A percentile compares a stretch with the other conserved stretches of the same genome.
Conservation (phyloP, 257 asterid genomes). For the Ocimum tenuiflorum region DNA sequence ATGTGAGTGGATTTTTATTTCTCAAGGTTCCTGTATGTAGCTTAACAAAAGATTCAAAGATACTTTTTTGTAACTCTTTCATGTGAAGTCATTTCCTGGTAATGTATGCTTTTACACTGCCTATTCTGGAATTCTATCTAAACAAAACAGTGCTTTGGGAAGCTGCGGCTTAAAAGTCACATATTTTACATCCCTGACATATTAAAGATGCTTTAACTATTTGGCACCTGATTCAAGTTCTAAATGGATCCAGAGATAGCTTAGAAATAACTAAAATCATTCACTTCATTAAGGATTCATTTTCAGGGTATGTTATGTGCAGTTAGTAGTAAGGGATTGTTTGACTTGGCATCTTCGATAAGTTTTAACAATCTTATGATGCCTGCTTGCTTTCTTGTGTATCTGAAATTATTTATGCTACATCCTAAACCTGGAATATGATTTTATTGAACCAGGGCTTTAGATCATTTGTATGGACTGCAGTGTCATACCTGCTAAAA, state of each 20-base stretch:
- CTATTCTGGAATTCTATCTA: not conserved
- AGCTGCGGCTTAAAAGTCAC: not conserved
- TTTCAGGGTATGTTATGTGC: too few species aligned
- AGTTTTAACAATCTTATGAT: not conserved
- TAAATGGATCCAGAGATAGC: not conserved
- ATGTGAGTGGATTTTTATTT: too few species aligned
- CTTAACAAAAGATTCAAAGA: not conserved
- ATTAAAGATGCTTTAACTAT: not conserved
- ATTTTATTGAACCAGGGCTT: conserved; percentile 67
- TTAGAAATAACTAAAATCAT: not conserved
- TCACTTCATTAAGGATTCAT: not conserved
- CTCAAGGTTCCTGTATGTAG: not conserved
- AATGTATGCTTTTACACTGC: too few species aligned
- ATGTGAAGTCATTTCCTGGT: not conserved
- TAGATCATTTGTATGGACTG: conserved; percentile 97
- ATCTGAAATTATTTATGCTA: not conserved
- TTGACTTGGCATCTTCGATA: conserved; percentile 3
- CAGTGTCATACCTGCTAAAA: conserved; percentile 89
- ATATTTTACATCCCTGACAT: not conserved
- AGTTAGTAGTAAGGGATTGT: not conserved
- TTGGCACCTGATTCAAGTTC: conserved; percentile 3
- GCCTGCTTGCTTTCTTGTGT: not conserved
- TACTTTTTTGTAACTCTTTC: not conserved
- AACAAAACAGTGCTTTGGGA: not conserved
- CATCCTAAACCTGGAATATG: conserved; percentile 10